A percentile compares a stretch with the other conserved stretches of the same genome.
phyloP scores from a whole-genome alignment of 352 stramenopile species.

The Phytophthora quininea region DNA sequence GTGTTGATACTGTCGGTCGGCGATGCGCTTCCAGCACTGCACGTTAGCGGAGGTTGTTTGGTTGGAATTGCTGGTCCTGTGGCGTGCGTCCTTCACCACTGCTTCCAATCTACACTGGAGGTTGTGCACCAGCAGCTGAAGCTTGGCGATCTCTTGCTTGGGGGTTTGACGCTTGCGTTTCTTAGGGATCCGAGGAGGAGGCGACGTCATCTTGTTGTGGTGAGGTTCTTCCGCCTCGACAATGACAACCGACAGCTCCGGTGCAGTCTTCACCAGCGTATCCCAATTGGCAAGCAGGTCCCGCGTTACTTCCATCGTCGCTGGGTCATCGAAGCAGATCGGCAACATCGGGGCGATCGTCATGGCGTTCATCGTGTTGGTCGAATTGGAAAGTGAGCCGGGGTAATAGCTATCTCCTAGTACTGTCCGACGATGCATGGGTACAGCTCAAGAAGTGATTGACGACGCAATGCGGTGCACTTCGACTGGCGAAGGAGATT shows the following conservation, averaged over 20 bases:
- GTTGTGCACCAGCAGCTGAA: conserved; percentile 11
- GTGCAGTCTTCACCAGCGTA: no score
- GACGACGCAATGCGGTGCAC: not conserved
- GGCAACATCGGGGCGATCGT: not conserved
- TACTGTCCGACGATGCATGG: no score
- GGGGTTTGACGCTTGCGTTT: conserved; percentile 7
- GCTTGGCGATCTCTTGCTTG: conserved; percentile 19
- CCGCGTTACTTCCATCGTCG: not conserved
- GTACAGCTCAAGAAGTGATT: not conserved
- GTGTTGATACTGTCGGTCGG: conserved; percentile 11
- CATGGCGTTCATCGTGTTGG: not conserved
- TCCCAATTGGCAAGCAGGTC: conserved; percentile 2
- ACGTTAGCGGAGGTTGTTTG: not conserved
- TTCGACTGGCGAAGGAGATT: not conserved
- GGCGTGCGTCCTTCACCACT: not conserved
- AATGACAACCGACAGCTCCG: no score
- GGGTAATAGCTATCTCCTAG: no score
- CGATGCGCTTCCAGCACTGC: conserved; percentile 5
- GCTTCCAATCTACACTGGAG: conserved; percentile 5
- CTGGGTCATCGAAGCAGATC: not conserved
- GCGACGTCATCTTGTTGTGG: not conserved
- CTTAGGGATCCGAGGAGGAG: no score
- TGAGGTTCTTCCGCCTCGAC: not conserved
- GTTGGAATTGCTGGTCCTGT: not conserved
- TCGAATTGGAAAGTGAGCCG: not conserved